These are phyloP conservation scores for Plasmodium vivax DNA, from an alignment of 169 alveolate genomes.

Conservation along the genomic window DNA sequence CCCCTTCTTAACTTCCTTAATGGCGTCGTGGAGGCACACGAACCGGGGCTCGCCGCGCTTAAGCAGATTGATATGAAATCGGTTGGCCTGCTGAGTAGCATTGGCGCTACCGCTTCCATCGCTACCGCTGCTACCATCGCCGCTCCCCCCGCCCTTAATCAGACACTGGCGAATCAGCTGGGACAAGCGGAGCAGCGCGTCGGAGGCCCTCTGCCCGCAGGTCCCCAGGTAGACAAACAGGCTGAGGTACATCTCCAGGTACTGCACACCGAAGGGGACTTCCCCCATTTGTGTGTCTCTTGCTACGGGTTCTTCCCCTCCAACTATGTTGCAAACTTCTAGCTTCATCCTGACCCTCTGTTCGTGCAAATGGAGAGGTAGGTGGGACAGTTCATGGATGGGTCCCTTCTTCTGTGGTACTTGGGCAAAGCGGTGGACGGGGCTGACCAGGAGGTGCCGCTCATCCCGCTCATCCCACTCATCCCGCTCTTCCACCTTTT, in stretches of 20 bases:
- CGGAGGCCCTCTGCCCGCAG: background rate
- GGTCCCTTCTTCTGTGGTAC: background rate
- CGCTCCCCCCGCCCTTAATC: background rate
- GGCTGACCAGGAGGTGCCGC: background rate
- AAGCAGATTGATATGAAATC: background rate
- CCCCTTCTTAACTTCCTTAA: conserved; percentile 5
- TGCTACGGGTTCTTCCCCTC: background rate
- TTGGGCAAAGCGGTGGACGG: background rate
- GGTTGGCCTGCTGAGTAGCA: background rate
- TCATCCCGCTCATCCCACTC: no score
- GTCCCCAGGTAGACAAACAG: conserved; percentile 59
- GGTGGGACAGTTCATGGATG: conserved; percentile 44
- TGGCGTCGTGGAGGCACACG: background rate
- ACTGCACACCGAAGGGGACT: background rate
- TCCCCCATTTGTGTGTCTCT: background rate
- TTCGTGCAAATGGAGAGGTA: conserved; percentile 54
- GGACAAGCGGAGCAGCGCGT: background rate
- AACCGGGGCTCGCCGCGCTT: background rate
- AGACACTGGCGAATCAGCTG: conserved; percentile 10
- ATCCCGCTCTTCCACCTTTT: background rate
- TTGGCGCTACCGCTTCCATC: background rate
- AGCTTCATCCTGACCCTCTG: conserved; percentile 32
- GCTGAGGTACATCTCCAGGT: conserved; percentile 36
- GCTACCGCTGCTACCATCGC: background rate
- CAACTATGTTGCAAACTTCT: conserved; percentile 15